Conservation (phyloP, 495 filamentous ascomycete genomes). For the Opeltia flavorubescens region DNA sequence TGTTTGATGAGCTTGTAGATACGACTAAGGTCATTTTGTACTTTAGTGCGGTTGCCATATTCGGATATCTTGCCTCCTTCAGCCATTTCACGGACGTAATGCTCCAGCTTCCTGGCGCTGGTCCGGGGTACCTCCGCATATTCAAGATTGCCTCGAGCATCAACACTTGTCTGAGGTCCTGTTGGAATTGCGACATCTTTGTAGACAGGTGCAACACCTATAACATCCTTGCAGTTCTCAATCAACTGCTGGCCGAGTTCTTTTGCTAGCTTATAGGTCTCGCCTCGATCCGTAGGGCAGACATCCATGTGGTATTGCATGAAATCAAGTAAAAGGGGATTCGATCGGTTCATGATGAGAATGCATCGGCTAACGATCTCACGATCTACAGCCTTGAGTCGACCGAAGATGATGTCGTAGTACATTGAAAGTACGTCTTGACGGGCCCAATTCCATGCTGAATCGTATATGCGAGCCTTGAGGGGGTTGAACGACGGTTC, state of each 20-base stretch:
- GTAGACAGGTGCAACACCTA: constrained; percentile 70
- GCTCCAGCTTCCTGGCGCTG: constrained; percentile 91
- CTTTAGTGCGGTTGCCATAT: constrained; percentile 95
- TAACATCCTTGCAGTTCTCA: constrained; percentile 90
- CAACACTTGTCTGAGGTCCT: constrained; percentile 77
- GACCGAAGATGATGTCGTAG: constrained; percentile 97
- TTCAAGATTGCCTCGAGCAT: constrained; percentile 74
- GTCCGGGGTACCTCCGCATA: constrained; percentile 80
- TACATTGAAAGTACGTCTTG: constrained; percentile 98
- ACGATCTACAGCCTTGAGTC: constrained; percentile 81
- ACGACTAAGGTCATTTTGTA: constrained; percentile 82
- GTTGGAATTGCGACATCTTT: constrained; percentile 92
- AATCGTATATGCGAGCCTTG: constrained; percentile 94
- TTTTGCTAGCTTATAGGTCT: constrained; percentile 95
- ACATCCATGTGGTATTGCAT: constrained; percentile 99
- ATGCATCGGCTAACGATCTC: constrained; percentile 99
- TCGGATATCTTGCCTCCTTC: constrained; percentile 96
- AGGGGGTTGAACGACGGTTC: constrained; percentile 84
- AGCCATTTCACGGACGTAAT: constrained; percentile 98
- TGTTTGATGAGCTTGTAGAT: constrained; percentile 97
- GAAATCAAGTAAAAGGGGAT: constrained; percentile 87
- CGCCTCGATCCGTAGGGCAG: constrained; percentile 89
- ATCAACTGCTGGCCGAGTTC: constrained; percentile 89
- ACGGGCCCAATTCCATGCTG: constrained; percentile 97
- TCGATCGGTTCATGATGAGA: constrained; percentile 97